A percentile compares a stretch with the other conserved stretches of the same genome.
Evolutionary conservation across 352 stramenopile species (phyloP).

Genomic region (Nothophytophthora sp.): DNA sequence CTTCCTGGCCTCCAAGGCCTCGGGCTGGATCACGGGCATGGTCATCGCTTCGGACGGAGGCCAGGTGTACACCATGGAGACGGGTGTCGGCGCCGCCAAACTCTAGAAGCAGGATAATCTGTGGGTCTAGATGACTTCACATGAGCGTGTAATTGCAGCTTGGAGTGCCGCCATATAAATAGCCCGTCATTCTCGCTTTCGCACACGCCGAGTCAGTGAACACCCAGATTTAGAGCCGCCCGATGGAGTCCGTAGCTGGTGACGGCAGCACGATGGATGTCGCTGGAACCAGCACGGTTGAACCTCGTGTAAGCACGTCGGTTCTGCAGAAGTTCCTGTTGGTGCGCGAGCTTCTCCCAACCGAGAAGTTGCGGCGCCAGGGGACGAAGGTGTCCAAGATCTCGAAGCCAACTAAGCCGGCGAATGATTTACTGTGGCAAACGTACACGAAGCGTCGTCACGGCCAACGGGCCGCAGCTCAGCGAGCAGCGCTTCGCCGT

Average conservation of each 20-base stretch:
- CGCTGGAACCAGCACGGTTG: constrained; percentile 1
- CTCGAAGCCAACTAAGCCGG: constrained; percentile 1
- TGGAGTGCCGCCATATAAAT: too few relatives aligned
- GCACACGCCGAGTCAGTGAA: too few relatives aligned
- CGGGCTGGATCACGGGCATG: constrained; percentile 91
- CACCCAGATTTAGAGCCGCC: too few relatives aligned
- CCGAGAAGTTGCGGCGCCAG: constrained; percentile 1
- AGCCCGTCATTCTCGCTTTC: too few relatives aligned
- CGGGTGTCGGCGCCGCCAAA: constrained; percentile 35
- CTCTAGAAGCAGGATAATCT: too few relatives aligned
- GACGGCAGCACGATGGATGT: background rate
- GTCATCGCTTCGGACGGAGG: constrained; percentile 93
- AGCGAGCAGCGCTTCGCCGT: constrained; percentile 37
- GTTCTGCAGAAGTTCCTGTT: constrained; percentile 17
- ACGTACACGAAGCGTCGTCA: constrained; percentile 42
- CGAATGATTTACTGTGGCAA: constrained; percentile 25
- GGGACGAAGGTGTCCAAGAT: background rate
- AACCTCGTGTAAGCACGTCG: constrained; percentile 10
- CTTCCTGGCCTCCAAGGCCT: constrained; percentile 90
- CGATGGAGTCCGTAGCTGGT: too few relatives aligned
- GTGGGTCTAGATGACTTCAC: too few relatives aligned
- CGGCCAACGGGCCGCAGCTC: constrained; percentile 23
- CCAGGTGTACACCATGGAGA: constrained; percentile 46
- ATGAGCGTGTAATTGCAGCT: too few relatives aligned
- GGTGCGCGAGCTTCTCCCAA: constrained; percentile 5